A percentile compares a stretch with the other conserved stretches of the same genome.
These are phyloP conservation scores for Sarocladiaceae sp. DNA, from an alignment of 2,329 filamentous ascomycete species.

Conservation along the genomic window DNA sequence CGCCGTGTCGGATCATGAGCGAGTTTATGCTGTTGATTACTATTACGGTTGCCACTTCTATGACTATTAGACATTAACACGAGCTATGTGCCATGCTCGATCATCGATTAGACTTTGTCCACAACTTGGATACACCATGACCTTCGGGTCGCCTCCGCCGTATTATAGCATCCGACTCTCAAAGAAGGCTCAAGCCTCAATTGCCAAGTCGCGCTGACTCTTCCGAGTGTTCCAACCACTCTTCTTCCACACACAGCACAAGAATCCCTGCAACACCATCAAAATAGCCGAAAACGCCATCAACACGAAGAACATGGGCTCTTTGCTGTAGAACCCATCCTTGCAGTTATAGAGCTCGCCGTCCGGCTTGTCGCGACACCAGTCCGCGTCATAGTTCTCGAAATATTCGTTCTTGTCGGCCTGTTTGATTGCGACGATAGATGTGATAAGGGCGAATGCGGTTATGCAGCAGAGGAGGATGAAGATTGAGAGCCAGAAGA, in stretches of 20 bases:
- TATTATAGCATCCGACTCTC: not conserved
- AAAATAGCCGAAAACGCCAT: not conserved
- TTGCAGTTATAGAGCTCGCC: not conserved
- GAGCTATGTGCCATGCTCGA: too few relatives aligned
- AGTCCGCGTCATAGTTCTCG: slow-evolving; percentile 39
- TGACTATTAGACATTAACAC: too few relatives aligned
- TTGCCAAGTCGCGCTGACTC: not conserved
- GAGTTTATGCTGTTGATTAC: too few relatives aligned
- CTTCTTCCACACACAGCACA: not conserved
- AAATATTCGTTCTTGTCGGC: slow-evolving; percentile 89
- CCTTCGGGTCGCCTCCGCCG: too few relatives aligned
- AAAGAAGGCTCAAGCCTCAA: too few relatives aligned
- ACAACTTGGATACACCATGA: too few relatives aligned
- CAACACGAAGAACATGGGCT: slow-evolving; percentile 30
- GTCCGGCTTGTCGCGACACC: not conserved
- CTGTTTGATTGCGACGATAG: slow-evolving; percentile 88
- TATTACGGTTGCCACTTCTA: too few relatives aligned
- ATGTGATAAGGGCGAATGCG: not conserved
- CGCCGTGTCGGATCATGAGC: too few relatives aligned
- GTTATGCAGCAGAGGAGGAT: not conserved
- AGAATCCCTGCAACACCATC: not conserved
- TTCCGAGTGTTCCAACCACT: not conserved
- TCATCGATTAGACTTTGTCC: too few relatives aligned
- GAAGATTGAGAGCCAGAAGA: not conserved
- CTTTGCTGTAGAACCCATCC: not conserved